Base-by-base conservation (phyloP, 768 basidiomycete genomes). In the Coprinellus aureogranulatus region DNA sequence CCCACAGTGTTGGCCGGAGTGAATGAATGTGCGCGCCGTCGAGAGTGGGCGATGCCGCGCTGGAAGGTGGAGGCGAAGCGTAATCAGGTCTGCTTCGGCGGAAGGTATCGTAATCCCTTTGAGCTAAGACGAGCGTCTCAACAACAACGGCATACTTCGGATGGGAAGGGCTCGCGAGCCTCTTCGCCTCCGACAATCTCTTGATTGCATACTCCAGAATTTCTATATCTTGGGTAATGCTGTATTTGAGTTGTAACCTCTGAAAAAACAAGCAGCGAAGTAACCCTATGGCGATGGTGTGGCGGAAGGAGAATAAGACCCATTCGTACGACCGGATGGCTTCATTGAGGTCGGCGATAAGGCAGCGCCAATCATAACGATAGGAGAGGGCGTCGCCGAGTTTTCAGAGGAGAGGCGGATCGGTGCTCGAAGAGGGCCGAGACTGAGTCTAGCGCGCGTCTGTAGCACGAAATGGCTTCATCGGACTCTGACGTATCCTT, bases 381-480 rank as follows among this genome's bases (percentile, higher is more conserved):
- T 51, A 46, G 31, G n/a, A 46, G 10, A 59, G 47, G 5, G 58
- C 53, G 27, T 59, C 58, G 26, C 44, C 58, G 28, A 59, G 44
- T 46, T 59, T 59, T 20, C 45, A 50, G 16, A 55, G 41, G 47
- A 59, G 54, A n/a, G 9, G 53, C 58, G 26, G 58, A 59, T 6
- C 58, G 53, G 16, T 48, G 42, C 6, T 45, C 53, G 28, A 49
- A 39, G 4, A 55, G 42, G 22, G 58, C 45, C 4, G 58, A 48
- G 3, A 52, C 54, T 0, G 31, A 30, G 3, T 40, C n/a, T 22
- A 59, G 52, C n/a, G 54, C 58, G 26, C 40, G 49, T 12, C 58
- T 44, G 39, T 59, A 59, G 16, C 40, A 45, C 2, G 37, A 11
- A n/a, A 59, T 54, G 9, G 58, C 58, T 22, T 59, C 58, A 28